Percentiles rank a stretch among this genome's conserved stretches.
phyloP scores from a whole-genome alignment of 768 basidiomycete species.

The Russula foetens region DNA sequence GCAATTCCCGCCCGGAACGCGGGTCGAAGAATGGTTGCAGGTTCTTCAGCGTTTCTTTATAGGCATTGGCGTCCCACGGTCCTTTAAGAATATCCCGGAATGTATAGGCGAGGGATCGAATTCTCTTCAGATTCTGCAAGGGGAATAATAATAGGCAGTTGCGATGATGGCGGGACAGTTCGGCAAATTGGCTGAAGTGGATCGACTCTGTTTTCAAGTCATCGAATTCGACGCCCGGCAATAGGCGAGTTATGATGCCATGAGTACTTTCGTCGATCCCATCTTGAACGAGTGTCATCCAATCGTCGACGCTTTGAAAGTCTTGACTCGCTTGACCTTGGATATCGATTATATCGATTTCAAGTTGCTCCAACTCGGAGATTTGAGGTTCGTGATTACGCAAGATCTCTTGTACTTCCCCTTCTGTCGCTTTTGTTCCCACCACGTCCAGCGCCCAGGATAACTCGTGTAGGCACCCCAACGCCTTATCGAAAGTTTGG shows the following conservation, averaged over 20 bases:
- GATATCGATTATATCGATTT: neutral
- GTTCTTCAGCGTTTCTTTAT: neutral
- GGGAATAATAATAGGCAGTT: neutral
- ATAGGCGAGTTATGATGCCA: neutral
- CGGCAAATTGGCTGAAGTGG: neutral
- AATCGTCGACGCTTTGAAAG: neutral
- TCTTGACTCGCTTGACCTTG: too few relatives aligned
- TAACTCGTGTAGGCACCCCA: neutral
- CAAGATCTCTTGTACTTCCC: neutral
- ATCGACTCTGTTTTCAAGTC: neutral
- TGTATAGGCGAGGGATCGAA: neutral
- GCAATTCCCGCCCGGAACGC: neutral
- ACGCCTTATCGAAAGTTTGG: neutral
- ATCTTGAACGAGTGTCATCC: neutral
- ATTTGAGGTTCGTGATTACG: neutral
- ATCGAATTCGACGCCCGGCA: neutral
- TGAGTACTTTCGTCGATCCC: neutral
- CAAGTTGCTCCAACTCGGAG: neutral
- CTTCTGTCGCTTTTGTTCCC: neutral
- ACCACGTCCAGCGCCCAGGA: neutral
- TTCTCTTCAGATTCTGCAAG: neutral
- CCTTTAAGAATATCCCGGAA: neutral
- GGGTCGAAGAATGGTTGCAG: neutral
- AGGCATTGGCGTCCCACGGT: too few relatives aligned
- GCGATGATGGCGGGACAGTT: neutral